These are phyloP conservation scores for Pythium aquatile DNA, from an alignment of 352 stramenopile genomes.

Conservation along the genomic window DNA sequence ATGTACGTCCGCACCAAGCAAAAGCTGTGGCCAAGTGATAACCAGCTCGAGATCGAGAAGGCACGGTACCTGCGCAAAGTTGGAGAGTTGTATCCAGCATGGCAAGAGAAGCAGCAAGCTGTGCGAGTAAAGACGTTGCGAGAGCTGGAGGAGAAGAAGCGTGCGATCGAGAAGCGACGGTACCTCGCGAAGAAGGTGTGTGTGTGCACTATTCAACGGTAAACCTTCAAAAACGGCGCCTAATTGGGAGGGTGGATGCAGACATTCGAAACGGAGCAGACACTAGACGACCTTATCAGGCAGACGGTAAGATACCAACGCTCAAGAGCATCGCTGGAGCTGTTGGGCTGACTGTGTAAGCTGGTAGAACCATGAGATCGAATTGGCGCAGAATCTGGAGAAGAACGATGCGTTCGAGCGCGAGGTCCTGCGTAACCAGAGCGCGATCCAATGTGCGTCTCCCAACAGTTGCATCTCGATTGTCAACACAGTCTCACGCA, in stretches of 20 bases:
- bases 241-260: slow-evolving; percentile 23
- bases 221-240: background rate
- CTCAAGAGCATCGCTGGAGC: background rate
- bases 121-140: slow-evolving; percentile 52
- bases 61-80: slow-evolving; percentile 53
- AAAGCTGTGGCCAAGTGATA: slow-evolving; percentile 41
- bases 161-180: slow-evolving; percentile 58
- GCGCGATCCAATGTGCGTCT: slow-evolving; percentile 40
- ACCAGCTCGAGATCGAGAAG: slow-evolving; percentile 61
- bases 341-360: background rate
- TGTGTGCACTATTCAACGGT: background rate
- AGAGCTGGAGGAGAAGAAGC: slow-evolving; percentile 75
- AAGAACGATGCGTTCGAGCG: slow-evolving; percentile 74
- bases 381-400: slow-evolving; percentile 68
- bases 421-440: slow-evolving; percentile 57
- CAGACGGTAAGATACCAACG: slow-evolving; percentile 43
- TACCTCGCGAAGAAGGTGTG: slow-evolving; percentile 71
- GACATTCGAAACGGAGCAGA: slow-evolving; percentile 83
- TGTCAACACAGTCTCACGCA: background rate
- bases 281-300: slow-evolving; percentile 59
- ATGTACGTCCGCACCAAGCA: slow-evolving; percentile 36
- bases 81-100: slow-evolving; percentile 67
- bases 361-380: slow-evolving; percentile 66
- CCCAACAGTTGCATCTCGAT: background rate
- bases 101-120: slow-evolving; percentile 63